These are phyloP conservation scores for Kalanchoe fedtschenkoi DNA, from an alignment of 164 flowering plant genomes.

Conservation along the genomic window DNA sequence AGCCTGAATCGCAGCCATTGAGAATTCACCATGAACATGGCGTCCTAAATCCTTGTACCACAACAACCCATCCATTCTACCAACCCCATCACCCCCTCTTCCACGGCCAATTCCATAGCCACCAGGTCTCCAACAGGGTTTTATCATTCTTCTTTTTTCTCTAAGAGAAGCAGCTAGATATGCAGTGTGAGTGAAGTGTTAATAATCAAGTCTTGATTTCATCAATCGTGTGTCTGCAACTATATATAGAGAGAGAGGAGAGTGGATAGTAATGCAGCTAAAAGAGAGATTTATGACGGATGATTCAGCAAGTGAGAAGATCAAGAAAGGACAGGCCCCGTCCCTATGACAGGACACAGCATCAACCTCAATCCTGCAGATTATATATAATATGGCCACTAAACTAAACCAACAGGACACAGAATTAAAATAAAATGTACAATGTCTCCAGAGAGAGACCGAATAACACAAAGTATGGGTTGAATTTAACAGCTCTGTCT, in stretches of 20 bases:
- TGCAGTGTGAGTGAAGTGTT: background rate
- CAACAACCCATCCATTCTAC: constrained; percentile 39
- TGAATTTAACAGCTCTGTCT: constrained; percentile 9
- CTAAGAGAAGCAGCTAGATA: background rate
- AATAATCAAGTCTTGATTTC: background rate
- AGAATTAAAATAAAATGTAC: background rate
- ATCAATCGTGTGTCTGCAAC: background rate
- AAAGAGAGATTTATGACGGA: too few species aligned
- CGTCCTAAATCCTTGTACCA: constrained; percentile 54
- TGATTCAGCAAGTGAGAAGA: too few species aligned
- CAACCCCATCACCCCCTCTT: constrained; percentile 13
- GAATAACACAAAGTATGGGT: constrained; percentile 35
- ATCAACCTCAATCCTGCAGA: background rate
- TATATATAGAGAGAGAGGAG: too few species aligned
- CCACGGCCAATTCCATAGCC: constrained; percentile 13
- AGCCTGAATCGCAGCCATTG: constrained; percentile 67
- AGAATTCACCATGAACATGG: constrained; percentile 50
- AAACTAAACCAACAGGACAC: background rate
- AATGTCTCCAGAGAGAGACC: constrained; percentile 11
- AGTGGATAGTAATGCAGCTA: too few species aligned
- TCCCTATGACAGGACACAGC: too few species aligned
- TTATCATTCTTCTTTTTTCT: constrained; percentile 26
- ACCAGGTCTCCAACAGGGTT: constrained; percentile 45
- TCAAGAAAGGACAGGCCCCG: too few species aligned
- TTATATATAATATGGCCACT: background rate